Evolutionary conservation across 305 asterid species (phyloP).

Genomic region (Solanum aculeatissimum): DNA sequence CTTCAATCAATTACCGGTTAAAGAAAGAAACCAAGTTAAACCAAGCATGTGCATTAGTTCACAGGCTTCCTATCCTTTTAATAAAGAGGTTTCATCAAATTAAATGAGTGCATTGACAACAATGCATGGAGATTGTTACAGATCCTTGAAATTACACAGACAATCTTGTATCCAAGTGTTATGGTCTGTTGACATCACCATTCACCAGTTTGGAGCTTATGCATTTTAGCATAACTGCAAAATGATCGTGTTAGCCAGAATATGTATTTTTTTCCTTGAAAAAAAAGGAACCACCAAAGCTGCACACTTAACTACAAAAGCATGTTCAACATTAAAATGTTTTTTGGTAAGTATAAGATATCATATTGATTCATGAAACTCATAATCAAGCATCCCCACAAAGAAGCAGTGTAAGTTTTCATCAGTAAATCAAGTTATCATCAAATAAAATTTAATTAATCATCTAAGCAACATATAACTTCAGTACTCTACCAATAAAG

Average conservation of each 20-base stretch:
- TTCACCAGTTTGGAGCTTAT: neutral
- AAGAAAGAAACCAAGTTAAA: neutral
- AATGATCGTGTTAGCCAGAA: neutral
- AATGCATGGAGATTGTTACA: neutral
- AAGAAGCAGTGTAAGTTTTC: neutral
- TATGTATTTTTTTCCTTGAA: neutral
- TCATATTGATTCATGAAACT: neutral
- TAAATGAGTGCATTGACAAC: neutral
- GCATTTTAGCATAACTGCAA: neutral
- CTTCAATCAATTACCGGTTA: neutral
- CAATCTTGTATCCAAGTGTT: neutral
- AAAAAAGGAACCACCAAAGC: neutral
- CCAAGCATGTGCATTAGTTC: neutral
- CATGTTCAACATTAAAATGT: neutral
- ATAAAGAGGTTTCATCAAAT: neutral
- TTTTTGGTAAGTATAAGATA: neutral
- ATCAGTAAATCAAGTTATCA: neutral
- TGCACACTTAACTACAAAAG: neutral
- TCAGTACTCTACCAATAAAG: neutral
- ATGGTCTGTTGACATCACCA: neutral
- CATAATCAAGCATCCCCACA: neutral
- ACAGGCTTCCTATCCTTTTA: neutral
- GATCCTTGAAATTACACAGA: neutral
- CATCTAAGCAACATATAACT: neutral
- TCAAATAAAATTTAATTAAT: neutral